A percentile compares a stretch with the other conserved stretches of the same genome.
phyloP scores from a whole-genome alignment of 2,329 filamentous ascomycete genomes.

The Fusarium algeriense region DNA sequence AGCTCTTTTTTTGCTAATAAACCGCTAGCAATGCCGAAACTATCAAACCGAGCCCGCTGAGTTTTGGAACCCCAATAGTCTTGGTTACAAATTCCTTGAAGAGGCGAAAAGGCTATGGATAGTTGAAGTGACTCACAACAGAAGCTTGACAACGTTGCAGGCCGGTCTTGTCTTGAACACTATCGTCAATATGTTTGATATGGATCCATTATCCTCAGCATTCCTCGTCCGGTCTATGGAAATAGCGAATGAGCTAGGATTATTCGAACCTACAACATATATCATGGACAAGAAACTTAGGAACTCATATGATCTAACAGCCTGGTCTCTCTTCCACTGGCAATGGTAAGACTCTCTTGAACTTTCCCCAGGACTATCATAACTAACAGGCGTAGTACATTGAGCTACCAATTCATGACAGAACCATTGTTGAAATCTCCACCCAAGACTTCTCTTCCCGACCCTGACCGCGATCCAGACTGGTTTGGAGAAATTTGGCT shows the following conservation, averaged over 20 bases:
- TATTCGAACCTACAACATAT: conserved; percentile 15
- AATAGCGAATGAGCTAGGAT: not conserved
- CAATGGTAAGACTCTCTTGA: not conserved
- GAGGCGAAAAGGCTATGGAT: conserved; percentile 16
- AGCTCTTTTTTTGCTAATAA: not conserved
- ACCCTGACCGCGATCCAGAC: not conserved
- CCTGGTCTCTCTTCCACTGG: conserved; percentile 27
- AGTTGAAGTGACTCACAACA: not conserved
- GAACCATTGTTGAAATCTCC: not conserved
- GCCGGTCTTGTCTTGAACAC: not conserved
- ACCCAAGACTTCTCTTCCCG: not conserved
- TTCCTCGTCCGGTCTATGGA: not conserved
- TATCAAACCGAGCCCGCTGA: not conserved
- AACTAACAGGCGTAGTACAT: not conserved
- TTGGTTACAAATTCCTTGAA: conserved; percentile 11
- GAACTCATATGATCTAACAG: conserved; percentile 10
- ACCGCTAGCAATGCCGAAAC: conserved; percentile 9
- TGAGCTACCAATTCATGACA: conserved; percentile 6
- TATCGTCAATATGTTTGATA: conserved; percentile 17
- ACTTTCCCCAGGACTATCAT: rapidly evolving
- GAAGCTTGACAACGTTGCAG: conserved; percentile 12
- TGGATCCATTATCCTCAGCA: conserved; percentile 4
- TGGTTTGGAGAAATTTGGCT: conserved; percentile 27
- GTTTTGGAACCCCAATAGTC: conserved; percentile 11
- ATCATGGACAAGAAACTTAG: conserved; percentile 12